Base-by-base conservation (phyloP, 2,329 filamentous ascomycete species). In the Escovopsis sp. region DNA sequence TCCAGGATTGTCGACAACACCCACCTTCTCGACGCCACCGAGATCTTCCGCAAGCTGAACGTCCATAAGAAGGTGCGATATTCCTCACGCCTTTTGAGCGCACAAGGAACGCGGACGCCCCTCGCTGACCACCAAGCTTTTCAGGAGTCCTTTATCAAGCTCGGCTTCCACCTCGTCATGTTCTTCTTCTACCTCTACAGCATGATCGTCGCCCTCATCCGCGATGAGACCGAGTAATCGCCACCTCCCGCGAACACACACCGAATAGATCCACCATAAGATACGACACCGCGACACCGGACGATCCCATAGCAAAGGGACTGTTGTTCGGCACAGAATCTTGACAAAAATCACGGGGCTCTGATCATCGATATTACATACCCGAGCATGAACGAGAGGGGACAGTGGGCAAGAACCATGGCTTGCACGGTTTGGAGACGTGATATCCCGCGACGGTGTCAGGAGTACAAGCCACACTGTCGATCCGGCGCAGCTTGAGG, bases 181-280 rank as follows among this genome's bases (percentile, higher is more conserved):
- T 98, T 98, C 75, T 98, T 98, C 77, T 98, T 96, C 75, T 98
- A 98, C 66, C 80, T 98, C 38, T 94, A 94, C 74, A 92, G 83
- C 78, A 92, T 90, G 83, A 90, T 90, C 49, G 88, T 94, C 45
- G 88, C 90, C 46, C 72, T 98, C 43, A 98, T 98, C 68, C 79
- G 81, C 54, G 90, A 96, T 61, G 90, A 98, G 65, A 75, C 81
- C 41, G 74, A 86, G 62, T 93, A 79, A 78, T 34, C 39, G 37
- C n/a, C 27, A 18, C 27, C 29, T 23, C 15, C 19, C 21, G 32
- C 27, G 25, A 21, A 27, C 32, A 38, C 31, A 34, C 33, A 32
- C 32, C 31, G 34, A 29, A 27, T n/a, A n/a, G n/a, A n/a, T 33
- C 36, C 35, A 43, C 35, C 39, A 48, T 29, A 39, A 27, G 38